phyloP scores from a whole-genome alignment of 257 asterid species.

The Coffea eugenioides region DNA sequence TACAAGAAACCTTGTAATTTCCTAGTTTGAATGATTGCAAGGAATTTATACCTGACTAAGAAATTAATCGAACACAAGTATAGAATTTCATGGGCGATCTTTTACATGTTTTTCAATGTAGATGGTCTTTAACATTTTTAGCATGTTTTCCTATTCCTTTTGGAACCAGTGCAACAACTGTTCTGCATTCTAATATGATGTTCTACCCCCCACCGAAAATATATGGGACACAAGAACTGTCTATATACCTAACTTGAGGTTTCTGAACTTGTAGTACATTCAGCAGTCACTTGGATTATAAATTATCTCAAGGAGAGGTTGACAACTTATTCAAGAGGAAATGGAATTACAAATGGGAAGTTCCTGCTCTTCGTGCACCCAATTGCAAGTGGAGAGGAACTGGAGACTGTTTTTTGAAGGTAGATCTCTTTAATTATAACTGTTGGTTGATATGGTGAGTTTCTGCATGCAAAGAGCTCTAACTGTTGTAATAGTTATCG shows the following conservation, averaged over 20 bases:
- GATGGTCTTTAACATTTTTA: neutral
- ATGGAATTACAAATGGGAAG: slow-evolving; percentile 78
- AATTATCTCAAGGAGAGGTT: slow-evolving; percentile 50
- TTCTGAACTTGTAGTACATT: slow-evolving; percentile 54
- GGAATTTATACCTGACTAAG: too few species aligned
- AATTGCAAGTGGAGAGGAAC: slow-evolving; percentile 90
- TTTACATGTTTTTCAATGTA: neutral
- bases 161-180: neutral
- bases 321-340: slow-evolving; percentile 46
- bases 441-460: neutral
- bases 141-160: neutral
- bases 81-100: neutral
- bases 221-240: neutral
- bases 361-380: slow-evolving; percentile 57
- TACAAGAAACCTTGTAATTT: neutral
- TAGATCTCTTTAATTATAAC: slow-evolving; percentile 18
- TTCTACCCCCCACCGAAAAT: neutral
- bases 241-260: neutral
- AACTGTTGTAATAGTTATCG: neutral
- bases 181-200: neutral
- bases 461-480: neutral
- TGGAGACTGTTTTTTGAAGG: slow-evolving; percentile 65
- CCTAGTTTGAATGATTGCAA: neutral
- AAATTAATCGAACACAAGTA: neutral
- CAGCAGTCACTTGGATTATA: slow-evolving; percentile 59